Evolutionary conservation across 2,329 filamentous ascomycete genomes (phyloP), one percentile per base, ranked within the genome.

Genomic region (Xylaria sp.): DNA sequence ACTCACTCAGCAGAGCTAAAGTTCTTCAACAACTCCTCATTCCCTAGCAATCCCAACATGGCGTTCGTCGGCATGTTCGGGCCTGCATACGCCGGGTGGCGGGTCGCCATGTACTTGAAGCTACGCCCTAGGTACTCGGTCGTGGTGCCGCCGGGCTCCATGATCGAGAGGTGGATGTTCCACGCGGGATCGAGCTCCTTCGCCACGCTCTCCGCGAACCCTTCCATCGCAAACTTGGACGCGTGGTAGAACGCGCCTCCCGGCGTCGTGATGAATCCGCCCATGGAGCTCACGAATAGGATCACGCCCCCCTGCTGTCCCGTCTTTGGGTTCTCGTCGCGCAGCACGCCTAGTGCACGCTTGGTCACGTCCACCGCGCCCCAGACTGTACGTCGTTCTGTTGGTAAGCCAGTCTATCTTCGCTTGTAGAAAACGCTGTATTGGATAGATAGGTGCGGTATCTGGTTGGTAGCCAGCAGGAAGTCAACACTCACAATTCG

Each of bases 201-300:
- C 3, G 60, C 59, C 23, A 74, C 59, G 56, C 65, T 68, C 57
- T 72, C 67, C 33, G 72, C 72, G 63, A 73, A 75, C 2, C 73
- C 73, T 11, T 75, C 73, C 31, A 74, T 66, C 20, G 73, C 73
- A 67, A 71, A 74, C 59, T 73, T 74, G 42, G 57, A 70, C 36
- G 72, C 73, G 70, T 74, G 72, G 72, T 73, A 75, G 57, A 63
- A 74, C 11, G 74, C 66, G 68, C 59, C 69, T 0, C 73, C 74
- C 9, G 72, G 61, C 3, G 61, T 78, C 3, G 74, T 79, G 17
- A 79, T 63, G 67, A 78, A 79, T 0, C 81, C 83, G 3, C 85
- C 86, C 72, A 89, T 83, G 2, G 84, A 87, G 6, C 84, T 86
- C 59, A 89, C 78, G 71, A 89, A 86, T 42, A 88, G 77, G 31